Conservation (phyloP, 2,329 filamentous ascomycete species). For the Aspergillus hiratsukae region DNA sequence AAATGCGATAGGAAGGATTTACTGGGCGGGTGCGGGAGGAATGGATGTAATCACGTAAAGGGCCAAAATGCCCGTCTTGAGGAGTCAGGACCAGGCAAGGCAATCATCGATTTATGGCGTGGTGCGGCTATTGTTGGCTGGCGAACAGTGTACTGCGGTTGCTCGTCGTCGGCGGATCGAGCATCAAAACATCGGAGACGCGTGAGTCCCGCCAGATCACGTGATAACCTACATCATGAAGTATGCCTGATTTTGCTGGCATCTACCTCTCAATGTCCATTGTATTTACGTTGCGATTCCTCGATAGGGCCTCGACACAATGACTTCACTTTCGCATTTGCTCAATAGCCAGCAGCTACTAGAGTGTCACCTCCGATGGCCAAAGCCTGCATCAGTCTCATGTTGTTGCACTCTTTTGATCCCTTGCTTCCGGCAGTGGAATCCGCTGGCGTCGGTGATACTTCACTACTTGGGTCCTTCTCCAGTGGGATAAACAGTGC, state of each 20-base stretch:
- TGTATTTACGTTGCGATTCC: neutral
- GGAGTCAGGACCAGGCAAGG: neutral
- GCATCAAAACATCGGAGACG: slow-evolving; percentile 18
- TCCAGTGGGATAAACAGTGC: neutral
- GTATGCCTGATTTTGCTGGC: neutral
- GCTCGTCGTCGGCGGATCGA: slow-evolving; percentile 11
- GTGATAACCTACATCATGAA: slow-evolving; percentile 11
- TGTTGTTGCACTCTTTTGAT: neutral
- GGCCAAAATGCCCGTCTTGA: slow-evolving; percentile 5
- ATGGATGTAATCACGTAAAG: neutral
- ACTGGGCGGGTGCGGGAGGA: neutral
- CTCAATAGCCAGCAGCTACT: neutral
- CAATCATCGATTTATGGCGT: slow-evolving; percentile 12
- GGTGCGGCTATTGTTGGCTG: slow-evolving; percentile 4
- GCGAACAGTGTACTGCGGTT: slow-evolving; percentile 10
- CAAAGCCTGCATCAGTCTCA: neutral
- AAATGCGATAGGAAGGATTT: slow-evolving; percentile 20
- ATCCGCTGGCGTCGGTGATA: neutral
- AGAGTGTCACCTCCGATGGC: neutral
- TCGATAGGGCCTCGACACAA: neutral
- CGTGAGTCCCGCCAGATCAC: slow-evolving; percentile 13
- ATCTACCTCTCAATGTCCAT: neutral
- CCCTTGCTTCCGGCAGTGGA: neutral
- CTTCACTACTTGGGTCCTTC: neutral
- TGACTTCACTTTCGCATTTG: neutral